Base-by-base conservation (phyloP, 2,329 filamentous ascomycete genomes). In the Fusarium citri region DNA sequence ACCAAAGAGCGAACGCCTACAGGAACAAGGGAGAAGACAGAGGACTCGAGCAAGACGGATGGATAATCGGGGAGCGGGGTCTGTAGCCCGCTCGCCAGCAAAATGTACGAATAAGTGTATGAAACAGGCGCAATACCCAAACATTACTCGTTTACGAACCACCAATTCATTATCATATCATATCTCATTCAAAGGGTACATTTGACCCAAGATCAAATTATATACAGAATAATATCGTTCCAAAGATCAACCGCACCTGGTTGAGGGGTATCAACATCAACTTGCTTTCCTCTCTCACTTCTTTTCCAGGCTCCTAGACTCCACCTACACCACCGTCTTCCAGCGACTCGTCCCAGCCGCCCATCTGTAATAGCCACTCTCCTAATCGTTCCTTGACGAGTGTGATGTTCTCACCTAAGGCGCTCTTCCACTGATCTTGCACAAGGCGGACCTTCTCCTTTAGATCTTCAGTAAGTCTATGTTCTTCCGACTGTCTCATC, bases 361-460 rank as follows among this genome's bases (percentile, higher is more conserved):
- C 94, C 65, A 89, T 90, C 75, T 88, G 87, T 67, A 93, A 80
- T 72, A 98, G 83, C 82, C 90, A 94, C 30, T 86, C 86, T 56
- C 90, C 90, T 0, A 97, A 91, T 55, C 91, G 84, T 77, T 89
- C 88, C 80, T 93, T 95, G 67, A 94, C 90, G 18, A 84, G 86
- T 65, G 87, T 88, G 72, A 98, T 86, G 58, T 90, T 88, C 67
- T 90, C 89, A 1, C 94, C 95, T n/a, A 98, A 83, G 8, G 93
- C 94, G 74, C 94, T 92, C 37, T 87, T 85, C 95, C 96, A 98
- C 80, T 97, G 94, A 57, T 94, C 92, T 80, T 97, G 94, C 34
- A 98, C 93, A 68, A 94, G 89, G 31, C 91, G 88, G 3, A 98
- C 96, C 80, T 97, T 97, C 76, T 98, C 95, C 81, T 98, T 96